Conservation (phyloP, 441 rosid species). For the Bocquillonia castaneifolia region DNA sequence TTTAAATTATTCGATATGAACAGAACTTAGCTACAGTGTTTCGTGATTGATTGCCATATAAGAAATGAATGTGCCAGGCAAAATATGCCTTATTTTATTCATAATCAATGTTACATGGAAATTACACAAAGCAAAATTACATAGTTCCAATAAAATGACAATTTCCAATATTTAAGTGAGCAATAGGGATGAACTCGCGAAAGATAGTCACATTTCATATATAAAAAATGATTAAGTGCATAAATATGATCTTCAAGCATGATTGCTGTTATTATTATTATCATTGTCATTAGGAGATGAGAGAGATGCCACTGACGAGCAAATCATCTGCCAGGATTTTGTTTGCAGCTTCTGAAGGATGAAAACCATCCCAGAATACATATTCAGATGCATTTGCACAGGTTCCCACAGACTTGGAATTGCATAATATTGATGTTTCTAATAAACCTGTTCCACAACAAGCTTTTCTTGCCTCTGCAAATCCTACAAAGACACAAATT, state of each 20-base stretch:
- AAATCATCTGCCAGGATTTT: slow-evolving; percentile 66
- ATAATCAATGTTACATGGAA: background rate
- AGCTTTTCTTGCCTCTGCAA: slow-evolving; percentile 73
- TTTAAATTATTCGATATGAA: background rate
- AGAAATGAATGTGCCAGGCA: background rate
- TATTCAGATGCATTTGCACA: slow-evolving; percentile 77
- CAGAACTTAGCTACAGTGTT: background rate
- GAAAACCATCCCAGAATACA: slow-evolving; percentile 94
- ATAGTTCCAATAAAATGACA: background rate
- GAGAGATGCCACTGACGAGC: slow-evolving; percentile 59
- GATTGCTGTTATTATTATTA: slow-evolving; percentile 9
- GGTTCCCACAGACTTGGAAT: slow-evolving; percentile 63
- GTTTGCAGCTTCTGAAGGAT: slow-evolving; percentile 96
- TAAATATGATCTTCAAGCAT: background rate
- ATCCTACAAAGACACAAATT: slow-evolving; percentile 40
- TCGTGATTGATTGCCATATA: background rate
- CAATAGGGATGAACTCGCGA: background rate
- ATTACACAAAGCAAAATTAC: background rate
- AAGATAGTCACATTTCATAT: background rate
- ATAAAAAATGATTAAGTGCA: background rate
- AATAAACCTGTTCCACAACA: slow-evolving; percentile 87
- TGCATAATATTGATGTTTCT: slow-evolving; percentile 76
- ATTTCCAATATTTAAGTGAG: background rate
- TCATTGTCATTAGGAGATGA: slow-evolving; percentile 43
- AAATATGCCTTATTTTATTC: slow-evolving; percentile 1